phyloP scores from a whole-genome alignment of 768 basidiomycete species.

The Infundibulicybe gibba region DNA sequence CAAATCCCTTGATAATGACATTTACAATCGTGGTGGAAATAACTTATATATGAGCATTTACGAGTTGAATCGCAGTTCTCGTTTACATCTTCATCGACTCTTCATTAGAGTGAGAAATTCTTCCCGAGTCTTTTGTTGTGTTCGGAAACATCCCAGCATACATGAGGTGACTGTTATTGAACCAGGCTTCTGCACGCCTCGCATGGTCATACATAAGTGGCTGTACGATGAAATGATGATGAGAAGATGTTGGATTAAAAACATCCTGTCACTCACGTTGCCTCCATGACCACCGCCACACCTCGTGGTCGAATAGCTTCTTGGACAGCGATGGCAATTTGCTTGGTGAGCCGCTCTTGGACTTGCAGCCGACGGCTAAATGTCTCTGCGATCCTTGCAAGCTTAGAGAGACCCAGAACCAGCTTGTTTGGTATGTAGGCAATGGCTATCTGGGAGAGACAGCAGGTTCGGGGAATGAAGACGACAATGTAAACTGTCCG shows the following conservation, averaged over 20 bases:
- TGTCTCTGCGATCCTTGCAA: conserved; percentile 95
- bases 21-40: too few species aligned
- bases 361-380: conserved; percentile 95
- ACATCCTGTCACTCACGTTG: conserved; percentile 61
- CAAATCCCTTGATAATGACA: too few species aligned
- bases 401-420: conserved; percentile 92
- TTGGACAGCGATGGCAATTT: conserved; percentile 96
- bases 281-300: conserved; percentile 99
- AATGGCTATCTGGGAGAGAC: conserved; percentile 75
- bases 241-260: not conserved
- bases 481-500: conserved; percentile 4
- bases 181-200: conserved; percentile 2
- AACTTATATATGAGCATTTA: conserved; percentile 4
- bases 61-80: conserved; percentile 23
- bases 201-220: conserved; percentile 7
- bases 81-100: conserved; percentile 23
- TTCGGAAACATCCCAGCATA: conserved; percentile 98
- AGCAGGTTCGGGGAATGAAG: conserved; percentile 16
- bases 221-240: not conserved
- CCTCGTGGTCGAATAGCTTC: conserved; percentile 97
- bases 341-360: conserved; percentile 95
- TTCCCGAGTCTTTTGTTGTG: conserved; percentile 97
- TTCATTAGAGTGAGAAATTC: conserved; percentile 92
- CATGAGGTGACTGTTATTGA: conserved; percentile 20
- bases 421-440: conserved; percentile 96